Conservation (phyloP, 148 eudicot species). For the Diospyros lotus region DNA sequence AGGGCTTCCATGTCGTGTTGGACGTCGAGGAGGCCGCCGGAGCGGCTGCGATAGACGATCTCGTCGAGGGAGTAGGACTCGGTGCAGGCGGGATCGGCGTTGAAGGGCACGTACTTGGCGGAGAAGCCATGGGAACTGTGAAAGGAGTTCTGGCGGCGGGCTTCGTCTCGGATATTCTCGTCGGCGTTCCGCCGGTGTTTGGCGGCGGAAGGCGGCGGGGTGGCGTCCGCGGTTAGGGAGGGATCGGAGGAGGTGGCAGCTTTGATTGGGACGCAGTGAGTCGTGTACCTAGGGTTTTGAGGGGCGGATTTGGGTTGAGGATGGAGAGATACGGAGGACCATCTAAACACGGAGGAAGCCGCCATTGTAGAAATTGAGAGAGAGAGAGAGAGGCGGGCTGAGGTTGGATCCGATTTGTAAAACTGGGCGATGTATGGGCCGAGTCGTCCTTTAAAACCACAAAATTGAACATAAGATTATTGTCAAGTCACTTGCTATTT, state of each 20-base stretch:
- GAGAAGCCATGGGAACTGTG: slow-evolving; percentile 47
- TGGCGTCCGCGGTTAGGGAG: background rate
- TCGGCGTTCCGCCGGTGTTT: slow-evolving; percentile 52
- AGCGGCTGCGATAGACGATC: slow-evolving; percentile 75
- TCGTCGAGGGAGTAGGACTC: slow-evolving; percentile 94
- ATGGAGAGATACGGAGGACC: slow-evolving; percentile 16
- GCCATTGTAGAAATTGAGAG: slow-evolving; percentile 16
- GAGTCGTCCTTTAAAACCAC: no score
- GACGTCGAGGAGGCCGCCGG: slow-evolving; percentile 82
- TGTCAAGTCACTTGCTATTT: no score
- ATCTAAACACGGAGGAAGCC: slow-evolving; percentile 11
- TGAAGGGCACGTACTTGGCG: slow-evolving; percentile 75
- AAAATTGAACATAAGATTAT: no score
- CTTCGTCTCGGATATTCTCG: slow-evolving; percentile 73
- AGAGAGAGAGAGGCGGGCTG: no score
- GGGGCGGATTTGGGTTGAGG: slow-evolving; percentile 15
- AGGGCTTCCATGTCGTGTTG: slow-evolving; percentile 72
- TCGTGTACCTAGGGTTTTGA: background rate
- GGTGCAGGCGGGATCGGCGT: slow-evolving; percentile 35
- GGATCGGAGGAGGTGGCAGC: slow-evolving; percentile 17
- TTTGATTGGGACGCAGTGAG: slow-evolving; percentile 14
- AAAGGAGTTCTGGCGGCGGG: slow-evolving; percentile 45
- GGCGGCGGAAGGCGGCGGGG: slow-evolving; percentile 7
- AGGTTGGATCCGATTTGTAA: no score
- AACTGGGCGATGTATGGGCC: no score